These are phyloP conservation scores for Monosporascus ibericus DNA, from an alignment of 2,329 filamentous ascomycete genomes.

Conservation along the genomic window DNA sequence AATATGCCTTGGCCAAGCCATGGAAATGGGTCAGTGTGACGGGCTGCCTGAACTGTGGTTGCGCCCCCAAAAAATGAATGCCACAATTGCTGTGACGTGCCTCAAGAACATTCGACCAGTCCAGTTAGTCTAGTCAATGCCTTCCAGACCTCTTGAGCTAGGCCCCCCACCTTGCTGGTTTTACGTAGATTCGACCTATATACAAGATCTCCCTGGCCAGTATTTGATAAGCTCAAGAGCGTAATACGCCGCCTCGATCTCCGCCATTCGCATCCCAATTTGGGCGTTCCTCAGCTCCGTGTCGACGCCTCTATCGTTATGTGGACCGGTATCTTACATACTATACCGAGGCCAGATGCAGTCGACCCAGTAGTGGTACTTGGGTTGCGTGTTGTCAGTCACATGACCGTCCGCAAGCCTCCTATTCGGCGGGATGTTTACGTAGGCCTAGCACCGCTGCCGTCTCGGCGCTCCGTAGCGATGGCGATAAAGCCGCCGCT, in stretches of 20 bases:
- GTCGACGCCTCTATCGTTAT: conserved; percentile 56
- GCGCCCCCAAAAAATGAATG: conserved; percentile 65
- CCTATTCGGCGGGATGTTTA: conserved; percentile 46
- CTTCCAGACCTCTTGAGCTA: conserved; percentile 52
- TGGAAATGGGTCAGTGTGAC: conserved; percentile 45
- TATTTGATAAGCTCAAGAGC: conserved; percentile 50
- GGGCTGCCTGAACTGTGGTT: conserved; percentile 54
- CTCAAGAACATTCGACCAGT: conserved; percentile 46
- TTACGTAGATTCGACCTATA: conserved; percentile 46
- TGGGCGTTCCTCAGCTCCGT: conserved; percentile 53
- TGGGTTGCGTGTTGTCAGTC: conserved; percentile 27
- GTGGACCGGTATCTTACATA: conserved; percentile 41
- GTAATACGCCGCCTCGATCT: conserved; percentile 58
- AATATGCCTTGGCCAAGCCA: conserved; percentile 59
- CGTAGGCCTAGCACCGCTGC: conserved; percentile 55
- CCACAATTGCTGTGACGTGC: conserved; percentile 55
- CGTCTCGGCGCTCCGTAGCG: conserved; percentile 60
- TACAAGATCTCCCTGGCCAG: conserved; percentile 46
- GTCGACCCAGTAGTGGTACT: conserved; percentile 45
- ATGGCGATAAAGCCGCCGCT: conserved; percentile 61
- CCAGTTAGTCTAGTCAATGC: conserved; percentile 52
- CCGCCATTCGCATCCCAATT: conserved; percentile 55
- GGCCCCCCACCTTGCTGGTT: conserved; percentile 52
- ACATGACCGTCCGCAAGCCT: conserved; percentile 25
- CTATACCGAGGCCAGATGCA: conserved; percentile 59